Base-by-base conservation (phyloP, 2,329 filamentous ascomycete species). In the Colletotrichum chlorophyti region DNA sequence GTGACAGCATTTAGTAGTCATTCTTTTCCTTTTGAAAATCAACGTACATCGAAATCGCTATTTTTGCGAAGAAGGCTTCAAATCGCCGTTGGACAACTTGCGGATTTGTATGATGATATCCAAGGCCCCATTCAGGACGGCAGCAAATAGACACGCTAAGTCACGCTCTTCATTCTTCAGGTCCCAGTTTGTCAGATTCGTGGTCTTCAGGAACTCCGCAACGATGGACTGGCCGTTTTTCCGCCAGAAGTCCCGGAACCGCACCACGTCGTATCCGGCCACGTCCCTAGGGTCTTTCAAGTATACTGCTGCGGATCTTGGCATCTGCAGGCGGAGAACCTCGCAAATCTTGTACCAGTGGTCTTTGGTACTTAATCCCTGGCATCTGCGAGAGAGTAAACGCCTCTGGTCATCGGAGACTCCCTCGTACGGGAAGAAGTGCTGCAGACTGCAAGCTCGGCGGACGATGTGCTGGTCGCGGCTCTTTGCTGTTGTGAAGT, bases 271-370 rank as follows among this genome's bases (percentile, higher is more conserved):
- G 2, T 34, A 9, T 10, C 42, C 42, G 8, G 14, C 19, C 5
- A n/a, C 17, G 11, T 19, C 21, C 1, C n/a, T 52, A 6, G 40
- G 29, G 21, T 31, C 26, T 11, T 31, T 7, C 2, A 31, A 34
- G n/a, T 43, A 24, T 21, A 15, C 21, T 2, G 37, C 24, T 11
- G 23, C 21, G 27, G 38, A 42, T 3, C 2, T 4, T 2, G 29
- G 21, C 6, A 24, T 14, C 2, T 26, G 8, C 2, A 29, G 23
- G 2, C n/a, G n/a, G 5, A 35, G 8, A 4, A 52, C 19, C 4
- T 21, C 15, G 14, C 49, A 52, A 17, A 52, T 52, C 5, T 43
- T 26, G 15, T 32, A 23, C 49, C 49, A 52, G n/a, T 52, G 49
- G 2, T 35, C 10, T 32, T 19, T 26, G 4, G 15, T 26, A 5